Percentiles rank a stretch among this genome's conserved stretches.
These are phyloP conservation scores for Panicum virgatum DNA, from an alignment of 202 grass and related monocot genomes.

Conservation along the genomic window DNA sequence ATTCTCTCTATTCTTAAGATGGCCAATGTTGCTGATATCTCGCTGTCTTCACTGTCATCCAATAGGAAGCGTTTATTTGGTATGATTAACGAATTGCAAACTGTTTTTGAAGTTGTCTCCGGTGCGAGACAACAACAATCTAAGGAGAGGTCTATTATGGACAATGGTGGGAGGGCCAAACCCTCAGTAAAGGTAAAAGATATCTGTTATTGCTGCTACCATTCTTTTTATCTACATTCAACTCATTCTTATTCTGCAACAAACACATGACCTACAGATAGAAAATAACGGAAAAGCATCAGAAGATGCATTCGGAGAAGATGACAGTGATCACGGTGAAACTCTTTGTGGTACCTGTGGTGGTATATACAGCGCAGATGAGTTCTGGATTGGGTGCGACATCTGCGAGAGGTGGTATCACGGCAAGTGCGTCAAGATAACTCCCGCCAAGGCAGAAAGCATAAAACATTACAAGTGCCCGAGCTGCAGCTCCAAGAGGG, in stretches of 20 bases:
- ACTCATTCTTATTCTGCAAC: neutral
- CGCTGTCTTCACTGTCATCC: neutral
- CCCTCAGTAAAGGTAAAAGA: constrained; percentile 47
- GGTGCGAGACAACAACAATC: constrained; percentile 46
- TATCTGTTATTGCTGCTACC: neutral
- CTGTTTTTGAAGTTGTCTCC: constrained; percentile 75
- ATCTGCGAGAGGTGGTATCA: constrained; percentile 76
- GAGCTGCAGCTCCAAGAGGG: constrained; percentile 59
- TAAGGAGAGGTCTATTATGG: constrained; percentile 52
- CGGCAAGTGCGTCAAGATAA: constrained; percentile 79
- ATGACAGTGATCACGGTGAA: constrained; percentile 65
- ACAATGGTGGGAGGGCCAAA: constrained; percentile 54
- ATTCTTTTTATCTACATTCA: neutral
- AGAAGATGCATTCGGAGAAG: constrained; percentile 55
- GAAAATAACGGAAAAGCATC: constrained; percentile 41
- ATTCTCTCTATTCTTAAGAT: neutral
- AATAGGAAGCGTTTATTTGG: constrained; percentile 75
- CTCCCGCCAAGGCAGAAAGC: constrained; percentile 64
- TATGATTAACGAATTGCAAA: constrained; percentile 76
- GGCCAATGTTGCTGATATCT: neutral
- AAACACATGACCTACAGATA: constrained; percentile 24
- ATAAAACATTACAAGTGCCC: constrained; percentile 87
- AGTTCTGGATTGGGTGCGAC: constrained; percentile 81
- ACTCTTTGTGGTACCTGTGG: constrained; percentile 66
- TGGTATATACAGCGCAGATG: constrained; percentile 58